A percentile compares a stretch with the other conserved stretches of the same genome.
phyloP scores from a whole-genome alignment of 225 moss, liverwort and hornwort species.

The Asterella californica region DNA sequence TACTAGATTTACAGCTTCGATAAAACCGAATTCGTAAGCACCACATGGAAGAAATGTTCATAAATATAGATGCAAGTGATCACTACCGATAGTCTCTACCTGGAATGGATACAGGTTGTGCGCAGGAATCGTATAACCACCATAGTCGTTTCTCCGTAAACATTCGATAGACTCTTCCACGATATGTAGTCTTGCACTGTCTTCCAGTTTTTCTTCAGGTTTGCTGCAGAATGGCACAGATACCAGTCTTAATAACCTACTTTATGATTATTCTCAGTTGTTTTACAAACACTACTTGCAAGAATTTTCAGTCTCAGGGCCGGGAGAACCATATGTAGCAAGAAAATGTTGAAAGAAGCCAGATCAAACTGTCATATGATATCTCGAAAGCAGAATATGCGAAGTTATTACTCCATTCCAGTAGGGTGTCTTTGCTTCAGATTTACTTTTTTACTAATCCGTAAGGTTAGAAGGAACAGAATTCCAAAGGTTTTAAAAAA shows the following conservation, averaged over 20 bases:
- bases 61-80: background rate
- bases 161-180: slow-evolving; percentile 42
- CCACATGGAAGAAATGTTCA: background rate
- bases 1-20: background rate
- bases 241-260: background rate
- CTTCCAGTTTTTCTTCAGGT: slow-evolving; percentile 17
- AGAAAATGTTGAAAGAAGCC: too few relatives aligned
- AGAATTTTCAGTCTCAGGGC: background rate
- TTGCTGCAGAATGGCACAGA: background rate
- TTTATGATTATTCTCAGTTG: too few relatives aligned
- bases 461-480: too few relatives aligned
- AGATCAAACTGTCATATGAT: too few relatives aligned
- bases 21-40: background rate
- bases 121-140: slow-evolving; percentile 49
- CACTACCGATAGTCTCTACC: slow-evolving; percentile 9
- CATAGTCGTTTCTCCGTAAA: slow-evolving; percentile 43
- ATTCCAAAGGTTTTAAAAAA: too few relatives aligned
- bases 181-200: slow-evolving; percentile 25
- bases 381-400: too few relatives aligned
- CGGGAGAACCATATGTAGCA: background rate
- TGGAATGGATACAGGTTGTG: slow-evolving; percentile 49
- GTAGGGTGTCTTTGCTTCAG: too few relatives aligned
- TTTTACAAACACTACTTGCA: too few relatives aligned
- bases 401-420: too few relatives aligned
- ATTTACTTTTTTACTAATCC: too few relatives aligned